A percentile compares a stretch with the other conserved stretches of the same genome.
These are phyloP conservation scores for Claviceps fusiformis DNA, from an alignment of 2,329 filamentous ascomycete species.

Conservation along the genomic window DNA sequence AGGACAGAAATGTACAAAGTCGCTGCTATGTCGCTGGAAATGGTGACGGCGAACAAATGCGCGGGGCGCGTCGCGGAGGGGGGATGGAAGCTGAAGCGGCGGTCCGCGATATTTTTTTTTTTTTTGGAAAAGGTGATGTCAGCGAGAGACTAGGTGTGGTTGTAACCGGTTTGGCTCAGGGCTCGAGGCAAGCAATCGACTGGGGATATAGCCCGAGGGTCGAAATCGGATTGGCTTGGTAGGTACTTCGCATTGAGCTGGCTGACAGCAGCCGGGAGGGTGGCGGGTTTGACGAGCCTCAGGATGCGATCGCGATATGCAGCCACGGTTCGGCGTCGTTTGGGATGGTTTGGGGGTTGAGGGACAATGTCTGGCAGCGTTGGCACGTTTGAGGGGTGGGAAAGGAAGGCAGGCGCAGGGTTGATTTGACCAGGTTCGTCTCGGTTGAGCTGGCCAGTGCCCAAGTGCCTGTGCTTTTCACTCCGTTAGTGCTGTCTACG, in stretches of 20 bases:
- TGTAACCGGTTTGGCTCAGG: not conserved
- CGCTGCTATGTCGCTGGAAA: not conserved
- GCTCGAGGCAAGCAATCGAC: not conserved
- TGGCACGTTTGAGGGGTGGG: conserved; percentile 2
- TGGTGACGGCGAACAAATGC: not conserved
- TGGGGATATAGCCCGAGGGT: not conserved
- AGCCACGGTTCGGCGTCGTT: not conserved
- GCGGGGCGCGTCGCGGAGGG: not conserved
- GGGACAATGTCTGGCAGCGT: conserved; percentile 2
- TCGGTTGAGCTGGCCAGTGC: not conserved
- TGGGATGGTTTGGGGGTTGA: not conserved
- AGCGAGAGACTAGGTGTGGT: not conserved
- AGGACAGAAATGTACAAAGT: not conserved
- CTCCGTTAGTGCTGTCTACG: not conserved
- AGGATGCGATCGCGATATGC: conserved; percentile 3
- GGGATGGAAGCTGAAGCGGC: not conserved
- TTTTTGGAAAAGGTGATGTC: conserved; percentile 1
- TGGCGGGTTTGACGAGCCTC: not conserved
- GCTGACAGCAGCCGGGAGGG: not conserved
- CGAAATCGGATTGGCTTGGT: not conserved
- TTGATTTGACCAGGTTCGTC: not conserved
- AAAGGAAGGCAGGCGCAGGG: not conserved
- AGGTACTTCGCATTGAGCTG: not conserved
- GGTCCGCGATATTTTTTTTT: not conserved
- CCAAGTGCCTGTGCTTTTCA: not conserved